Evolutionary conservation across 2,329 filamentous ascomycete species (phyloP), one percentile per base, ranked within the genome.

Genomic region (Apiospora koreana): DNA sequence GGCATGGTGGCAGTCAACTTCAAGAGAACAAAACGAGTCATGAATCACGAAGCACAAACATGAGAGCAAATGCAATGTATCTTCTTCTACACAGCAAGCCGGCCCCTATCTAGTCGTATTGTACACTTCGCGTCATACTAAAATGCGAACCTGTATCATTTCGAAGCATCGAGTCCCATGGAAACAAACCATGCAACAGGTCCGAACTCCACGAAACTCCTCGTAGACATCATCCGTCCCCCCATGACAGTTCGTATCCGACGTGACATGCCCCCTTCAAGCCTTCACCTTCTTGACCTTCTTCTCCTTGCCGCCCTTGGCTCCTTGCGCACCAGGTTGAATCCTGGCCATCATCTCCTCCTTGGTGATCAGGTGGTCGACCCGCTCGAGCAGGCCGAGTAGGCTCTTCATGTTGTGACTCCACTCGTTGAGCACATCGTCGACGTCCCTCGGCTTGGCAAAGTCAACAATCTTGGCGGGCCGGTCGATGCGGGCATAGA

Each of bases 331-430:
- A 8, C 80, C 86, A 7, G 94, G 94, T 81, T 96, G 92, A 77
- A 99, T 98, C 71, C 95, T 89, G 50, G 96, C 96, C 96, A 99
- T 99, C 96, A 99, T 99, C 87, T 99, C 96, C 84, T 99, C 96
- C 87, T 98, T 98, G 69, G 97, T 99, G 79, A 99, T 99, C 77
- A 99, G 87, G 82, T 99, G 96, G 80, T 99, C 96, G 72, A 99
- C 97, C 73, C 94, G 89, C 86, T 97, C 94, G 79, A 97, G 80
- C 69, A 95, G 84, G 14, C 94, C 94, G 74, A 97, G 83, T 77
- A 97, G 83, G 79, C 92, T 95, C 91, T 96, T 97, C 94, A 97
- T 98, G 82, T 98, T 97, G 78, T 93, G 92, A 81, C 94, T 97
- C 96, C 96, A 99, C 83, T 99, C 96, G 79, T 99, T 99, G 78